These are phyloP conservation scores for Puccinia novopanici DNA, from an alignment of 1,284 basidiomycete species.

Conservation along the genomic window DNA sequence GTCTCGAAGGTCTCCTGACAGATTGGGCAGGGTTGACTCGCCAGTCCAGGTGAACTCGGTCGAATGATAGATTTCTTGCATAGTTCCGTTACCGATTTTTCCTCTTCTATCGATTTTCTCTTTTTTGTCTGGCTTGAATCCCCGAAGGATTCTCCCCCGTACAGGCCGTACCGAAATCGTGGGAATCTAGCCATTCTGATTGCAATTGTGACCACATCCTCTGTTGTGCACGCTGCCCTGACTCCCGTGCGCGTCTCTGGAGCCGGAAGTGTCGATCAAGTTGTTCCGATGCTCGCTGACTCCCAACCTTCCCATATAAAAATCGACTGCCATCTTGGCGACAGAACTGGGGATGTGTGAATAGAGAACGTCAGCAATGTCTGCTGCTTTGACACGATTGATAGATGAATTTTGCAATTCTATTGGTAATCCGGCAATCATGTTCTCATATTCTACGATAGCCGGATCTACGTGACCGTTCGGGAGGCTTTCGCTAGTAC, in stretches of 20 bases:
- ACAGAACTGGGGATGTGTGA: conserved; percentile 48
- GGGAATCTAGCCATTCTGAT: conserved; percentile 46
- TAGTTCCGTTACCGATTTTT: conserved; percentile 33
- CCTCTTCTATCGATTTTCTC: conserved; percentile 5
- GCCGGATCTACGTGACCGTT: conserved; percentile 18
- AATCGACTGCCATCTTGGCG: conserved; percentile 49
- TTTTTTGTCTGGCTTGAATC: conserved; percentile 12
- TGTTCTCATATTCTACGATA: conserved; percentile 46
- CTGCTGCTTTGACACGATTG: conserved; percentile 34
- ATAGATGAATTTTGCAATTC: conserved; percentile 42
- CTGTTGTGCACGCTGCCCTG: conserved; percentile 38
- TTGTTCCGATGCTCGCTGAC: conserved; percentile 35
- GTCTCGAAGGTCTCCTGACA: conserved; percentile 50
- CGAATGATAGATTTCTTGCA: conserved; percentile 39
- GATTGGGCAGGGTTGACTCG: conserved; percentile 47
- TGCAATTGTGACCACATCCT: conserved; percentile 37
- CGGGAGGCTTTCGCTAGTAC: conserved; percentile 19
- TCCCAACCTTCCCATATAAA: conserved; percentile 40
- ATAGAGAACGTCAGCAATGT: conserved; percentile 43
- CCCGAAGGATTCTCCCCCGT: neutral
- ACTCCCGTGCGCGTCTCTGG: conserved; percentile 28
- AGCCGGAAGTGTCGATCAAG: conserved; percentile 48
- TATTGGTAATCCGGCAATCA: conserved; percentile 23
- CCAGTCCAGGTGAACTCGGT: conserved; percentile 35
- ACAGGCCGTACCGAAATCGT: conserved; percentile 29